Conservation (phyloP, 73 alveolate species). For the Vitrella brassicaformis region DNA sequence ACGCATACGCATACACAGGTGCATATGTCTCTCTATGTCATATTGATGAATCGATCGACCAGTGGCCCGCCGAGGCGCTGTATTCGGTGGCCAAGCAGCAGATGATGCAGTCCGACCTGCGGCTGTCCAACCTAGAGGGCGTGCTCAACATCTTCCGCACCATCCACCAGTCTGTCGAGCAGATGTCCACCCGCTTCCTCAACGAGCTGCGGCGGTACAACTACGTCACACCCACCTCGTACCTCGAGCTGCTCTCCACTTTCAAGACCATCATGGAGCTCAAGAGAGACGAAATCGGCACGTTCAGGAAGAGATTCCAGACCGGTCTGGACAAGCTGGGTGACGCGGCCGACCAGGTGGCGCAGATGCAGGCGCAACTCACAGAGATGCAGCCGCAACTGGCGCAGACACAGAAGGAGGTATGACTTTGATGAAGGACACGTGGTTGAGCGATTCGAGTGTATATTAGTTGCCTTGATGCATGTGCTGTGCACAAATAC, state of each 20-base stretch:
- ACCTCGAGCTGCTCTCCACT: conserved; percentile 73
- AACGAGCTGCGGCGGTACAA: conserved; percentile 28
- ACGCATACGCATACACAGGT: too few relatives aligned
- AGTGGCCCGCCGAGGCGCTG: conserved; percentile 86
- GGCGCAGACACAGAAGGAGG: conserved; percentile 33
- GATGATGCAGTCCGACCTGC: conserved; percentile 48
- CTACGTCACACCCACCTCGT: conserved; percentile 87
- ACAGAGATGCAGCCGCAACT: conserved; percentile 39
- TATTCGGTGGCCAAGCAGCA: conserved; percentile 70
- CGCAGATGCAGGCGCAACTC: conserved; percentile 57
- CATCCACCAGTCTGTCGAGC: conserved; percentile 66
- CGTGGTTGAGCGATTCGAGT: conserved; percentile 10
- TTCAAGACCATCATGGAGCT: conserved; percentile 65
- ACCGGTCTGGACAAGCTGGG: conserved; percentile 64
- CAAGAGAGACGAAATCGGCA: conserved; percentile 58
- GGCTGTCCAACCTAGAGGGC: conserved; percentile 48
- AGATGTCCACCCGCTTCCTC: conserved; percentile 29
- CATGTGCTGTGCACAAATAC: conserved; percentile 67
- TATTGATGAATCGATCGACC: too few relatives aligned
- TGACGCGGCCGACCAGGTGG: conserved; percentile 68
- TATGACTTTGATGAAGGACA: neutral
- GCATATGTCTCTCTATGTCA: too few relatives aligned
- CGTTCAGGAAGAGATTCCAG: conserved; percentile 57
- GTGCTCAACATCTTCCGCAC: conserved; percentile 50
- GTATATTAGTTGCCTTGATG: conserved; percentile 23